These are phyloP conservation scores for Sicyos edulis DNA, from an alignment of 306 rosid species.

Conservation along the genomic window DNA sequence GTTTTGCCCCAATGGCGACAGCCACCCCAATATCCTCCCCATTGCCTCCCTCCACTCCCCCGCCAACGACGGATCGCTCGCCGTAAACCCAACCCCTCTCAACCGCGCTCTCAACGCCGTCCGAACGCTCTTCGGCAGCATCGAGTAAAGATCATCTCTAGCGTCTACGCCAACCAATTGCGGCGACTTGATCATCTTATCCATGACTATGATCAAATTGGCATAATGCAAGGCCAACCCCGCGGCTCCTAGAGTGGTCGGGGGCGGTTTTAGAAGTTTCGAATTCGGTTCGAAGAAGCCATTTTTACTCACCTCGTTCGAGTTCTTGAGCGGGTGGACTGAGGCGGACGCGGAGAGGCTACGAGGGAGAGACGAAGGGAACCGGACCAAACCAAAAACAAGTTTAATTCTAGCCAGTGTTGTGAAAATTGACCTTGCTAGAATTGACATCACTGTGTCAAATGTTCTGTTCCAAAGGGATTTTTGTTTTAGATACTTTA, in stretches of 20 bases:
- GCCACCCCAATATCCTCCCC: constrained; percentile 70
- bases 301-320: not conserved
- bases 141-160: constrained; percentile 70
- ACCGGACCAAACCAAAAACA: constrained; percentile 64
- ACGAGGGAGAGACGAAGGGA: constrained; percentile 47
- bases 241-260: constrained; percentile 54
- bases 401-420: constrained; percentile 61
- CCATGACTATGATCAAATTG: constrained; percentile 72
- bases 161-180: constrained; percentile 85
- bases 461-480: constrained; percentile 72
- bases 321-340: constrained; percentile 59
- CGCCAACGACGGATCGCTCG: constrained; percentile 69
- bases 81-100: constrained; percentile 71
- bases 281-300: constrained; percentile 62
- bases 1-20: constrained; percentile 82
- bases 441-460: constrained; percentile 50
- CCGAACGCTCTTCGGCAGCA: constrained; percentile 65
- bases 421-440: constrained; percentile 62
- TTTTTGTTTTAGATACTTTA: constrained; percentile 57
- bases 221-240: constrained; percentile 81
- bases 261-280: constrained; percentile 51
- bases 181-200: constrained; percentile 88
- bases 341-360: constrained; percentile 73
- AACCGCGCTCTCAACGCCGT: constrained; percentile 46
- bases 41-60: constrained; percentile 85